Percentiles rank a stretch among this genome's conserved stretches.
These are phyloP conservation scores for Tolypocladium amazonense DNA, from an alignment of 2,329 filamentous ascomycete genomes.

Conservation along the genomic window DNA sequence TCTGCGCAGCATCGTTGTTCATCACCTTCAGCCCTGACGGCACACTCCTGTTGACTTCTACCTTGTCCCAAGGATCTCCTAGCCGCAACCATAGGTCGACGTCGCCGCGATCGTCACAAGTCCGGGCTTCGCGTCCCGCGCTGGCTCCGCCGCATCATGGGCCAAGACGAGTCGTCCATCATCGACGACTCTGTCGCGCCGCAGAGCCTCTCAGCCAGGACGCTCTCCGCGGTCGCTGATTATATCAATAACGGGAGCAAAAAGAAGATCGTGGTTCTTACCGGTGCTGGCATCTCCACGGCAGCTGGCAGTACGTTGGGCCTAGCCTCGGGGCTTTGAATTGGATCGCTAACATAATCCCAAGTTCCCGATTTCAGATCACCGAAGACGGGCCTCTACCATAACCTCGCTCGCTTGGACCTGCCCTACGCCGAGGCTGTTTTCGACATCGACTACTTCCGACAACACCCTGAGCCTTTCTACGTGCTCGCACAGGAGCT, in stretches of 20 bases:
- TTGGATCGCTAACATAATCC: background rate
- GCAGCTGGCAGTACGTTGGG: constrained; percentile 45
- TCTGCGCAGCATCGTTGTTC: background rate
- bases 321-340: background rate
- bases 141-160: constrained; percentile 51
- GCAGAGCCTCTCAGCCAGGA: constrained; percentile 55
- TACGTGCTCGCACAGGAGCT: constrained; percentile 87
- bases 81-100: constrained; percentile 1
- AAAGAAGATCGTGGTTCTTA: constrained; percentile 73
- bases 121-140: background rate
- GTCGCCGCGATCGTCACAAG: background rate
- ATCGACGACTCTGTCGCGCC: constrained; percentile 51
- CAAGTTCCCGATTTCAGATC: constrained; percentile 88
- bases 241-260: constrained; percentile 63
- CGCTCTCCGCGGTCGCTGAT: constrained; percentile 64
- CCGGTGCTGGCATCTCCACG: constrained; percentile 81
- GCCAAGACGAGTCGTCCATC: constrained; percentile 68
- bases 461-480: constrained; percentile 74
- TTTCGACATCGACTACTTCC: constrained; percentile 88
- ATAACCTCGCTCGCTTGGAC: constrained; percentile 77
- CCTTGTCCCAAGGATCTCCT: background rate
- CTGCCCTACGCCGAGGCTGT: constrained; percentile 86
- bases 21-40: background rate
- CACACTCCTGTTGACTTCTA: background rate
- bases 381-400: constrained; percentile 85